Evolutionary conservation across 2,329 filamentous ascomycete species (phyloP).

Genomic region (Hypoxylon sp.): DNA sequence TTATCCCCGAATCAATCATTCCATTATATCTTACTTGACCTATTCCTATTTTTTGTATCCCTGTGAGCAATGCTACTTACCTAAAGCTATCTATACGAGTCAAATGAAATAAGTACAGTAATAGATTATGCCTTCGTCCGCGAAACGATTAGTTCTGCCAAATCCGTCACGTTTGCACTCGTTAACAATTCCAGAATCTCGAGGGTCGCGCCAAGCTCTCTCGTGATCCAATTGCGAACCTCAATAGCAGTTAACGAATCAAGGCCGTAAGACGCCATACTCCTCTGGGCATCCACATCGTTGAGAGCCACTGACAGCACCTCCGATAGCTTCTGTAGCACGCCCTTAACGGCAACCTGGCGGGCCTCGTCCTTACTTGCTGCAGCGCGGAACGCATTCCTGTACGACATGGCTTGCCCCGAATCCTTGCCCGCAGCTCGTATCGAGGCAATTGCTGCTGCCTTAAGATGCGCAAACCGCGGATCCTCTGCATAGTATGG

Average conservation of each 20-base stretch:
- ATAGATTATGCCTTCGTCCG: conserved; percentile 32
- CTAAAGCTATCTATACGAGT: neutral
- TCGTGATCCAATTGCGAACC: conserved; percentile 44
- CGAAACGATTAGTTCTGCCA: conserved; percentile 39
- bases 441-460: conserved; percentile 33
- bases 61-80: conserved; percentile 5
- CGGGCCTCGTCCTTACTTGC: conserved; percentile 48
- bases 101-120: neutral
- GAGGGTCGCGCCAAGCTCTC: conserved; percentile 40
- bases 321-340: conserved; percentile 50
- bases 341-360: conserved; percentile 46
- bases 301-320: conserved; percentile 41
- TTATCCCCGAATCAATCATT: neutral
- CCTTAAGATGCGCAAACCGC: conserved; percentile 39
- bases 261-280: conserved; percentile 42
- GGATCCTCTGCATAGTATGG: conserved; percentile 43
- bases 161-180: conserved; percentile 41
- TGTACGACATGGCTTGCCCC: conserved; percentile 44
- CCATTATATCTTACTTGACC: neutral
- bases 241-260: conserved; percentile 42
- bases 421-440: conserved; percentile 37
- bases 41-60: conserved; percentile 1
- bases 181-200: conserved; percentile 43
- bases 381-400: conserved; percentile 49
- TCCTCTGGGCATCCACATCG: conserved; percentile 44